phyloP scores from a whole-genome alignment of 1,284 basidiomycete species.

The Tilletia horrida region DNA sequence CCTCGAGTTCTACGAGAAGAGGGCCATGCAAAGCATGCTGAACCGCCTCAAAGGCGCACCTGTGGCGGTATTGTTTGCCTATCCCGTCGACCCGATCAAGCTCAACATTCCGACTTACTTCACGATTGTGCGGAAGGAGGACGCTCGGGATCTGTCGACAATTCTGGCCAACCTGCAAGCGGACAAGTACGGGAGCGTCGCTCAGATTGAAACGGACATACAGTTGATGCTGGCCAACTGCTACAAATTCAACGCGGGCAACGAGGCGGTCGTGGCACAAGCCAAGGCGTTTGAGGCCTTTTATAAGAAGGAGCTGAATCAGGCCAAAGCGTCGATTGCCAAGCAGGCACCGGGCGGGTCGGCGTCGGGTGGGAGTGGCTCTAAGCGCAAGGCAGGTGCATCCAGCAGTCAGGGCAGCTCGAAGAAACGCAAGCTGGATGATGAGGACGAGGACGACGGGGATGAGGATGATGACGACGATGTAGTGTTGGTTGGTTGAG shows the following conservation, averaged over 20 bases:
- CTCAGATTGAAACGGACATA: slow-evolving; percentile 75
- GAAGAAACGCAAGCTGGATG: neutral
- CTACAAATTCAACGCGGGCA: slow-evolving; percentile 75
- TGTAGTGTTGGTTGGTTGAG: no score
- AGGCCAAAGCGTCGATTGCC: slow-evolving; percentile 10
- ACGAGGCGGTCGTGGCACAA: slow-evolving; percentile 68
- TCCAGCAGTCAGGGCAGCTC: neutral
- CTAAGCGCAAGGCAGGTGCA: neutral
- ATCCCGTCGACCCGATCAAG: slow-evolving; percentile 67
- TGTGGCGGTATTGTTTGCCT: slow-evolving; percentile 55
- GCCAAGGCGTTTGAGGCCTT: slow-evolving; percentile 54
- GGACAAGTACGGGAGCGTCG: slow-evolving; percentile 75
- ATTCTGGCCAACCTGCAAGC: slow-evolving; percentile 77
- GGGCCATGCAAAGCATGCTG: slow-evolving; percentile 70
- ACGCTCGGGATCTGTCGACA: slow-evolving; percentile 79
- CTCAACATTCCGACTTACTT: slow-evolving; percentile 78
- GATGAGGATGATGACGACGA: neutral
- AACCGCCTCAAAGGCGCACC: slow-evolving; percentile 58
- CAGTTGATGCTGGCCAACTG: slow-evolving; percentile 82
- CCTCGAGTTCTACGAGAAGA: slow-evolving; percentile 75
- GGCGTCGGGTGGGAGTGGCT: neutral
- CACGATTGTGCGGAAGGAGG: slow-evolving; percentile 73
- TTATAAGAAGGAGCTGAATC: slow-evolving; percentile 45
- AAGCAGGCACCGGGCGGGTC: neutral
- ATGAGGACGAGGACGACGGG: neutral